Conservation (phyloP, 805 yeast genomes). For the Candida bentonensis region DNA sequence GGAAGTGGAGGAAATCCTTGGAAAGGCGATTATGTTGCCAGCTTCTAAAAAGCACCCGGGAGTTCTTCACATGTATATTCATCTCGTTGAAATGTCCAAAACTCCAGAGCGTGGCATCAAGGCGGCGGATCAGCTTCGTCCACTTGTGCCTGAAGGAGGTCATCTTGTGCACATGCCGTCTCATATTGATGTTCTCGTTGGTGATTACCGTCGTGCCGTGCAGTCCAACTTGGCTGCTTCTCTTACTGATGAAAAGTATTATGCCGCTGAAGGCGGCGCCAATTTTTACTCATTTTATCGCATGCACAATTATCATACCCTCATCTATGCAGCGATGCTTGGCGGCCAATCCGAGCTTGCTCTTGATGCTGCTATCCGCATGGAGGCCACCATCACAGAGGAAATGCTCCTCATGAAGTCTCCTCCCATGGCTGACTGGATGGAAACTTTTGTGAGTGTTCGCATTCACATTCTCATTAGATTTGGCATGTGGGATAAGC, state of each 20-base stretch:
- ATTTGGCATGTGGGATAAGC: slow-evolving; percentile 2
- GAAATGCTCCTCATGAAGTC: neutral
- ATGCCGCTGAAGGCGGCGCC: neutral
- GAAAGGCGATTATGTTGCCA: no score
- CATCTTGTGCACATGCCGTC: no score
- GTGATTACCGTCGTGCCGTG: slow-evolving; percentile 1
- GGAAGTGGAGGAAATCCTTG: no score
- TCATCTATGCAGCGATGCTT: slow-evolving; percentile 1
- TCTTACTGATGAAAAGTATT: neutral
- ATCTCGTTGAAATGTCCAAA: no score
- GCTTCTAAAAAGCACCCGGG: no score
- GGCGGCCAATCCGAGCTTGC: neutral
- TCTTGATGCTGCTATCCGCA: neutral
- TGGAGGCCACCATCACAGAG: slow-evolving; percentile 2
- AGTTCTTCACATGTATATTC: no score
- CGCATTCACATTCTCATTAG: slow-evolving; percentile 21
- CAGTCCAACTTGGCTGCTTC: neutral
- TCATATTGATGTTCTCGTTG: no score
- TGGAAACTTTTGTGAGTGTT: neutral
- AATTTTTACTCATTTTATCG: slow-evolving; percentile 2
- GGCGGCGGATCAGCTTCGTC: no score
- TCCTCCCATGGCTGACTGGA: slow-evolving; percentile 2
- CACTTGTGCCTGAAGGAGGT: no score
- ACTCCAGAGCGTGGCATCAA: no score
- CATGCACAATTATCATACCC: slow-evolving; percentile 1